Evolutionary conservation across 2,329 filamentous ascomycete genomes (phyloP).

Genomic region (Huntiella savannae): DNA sequence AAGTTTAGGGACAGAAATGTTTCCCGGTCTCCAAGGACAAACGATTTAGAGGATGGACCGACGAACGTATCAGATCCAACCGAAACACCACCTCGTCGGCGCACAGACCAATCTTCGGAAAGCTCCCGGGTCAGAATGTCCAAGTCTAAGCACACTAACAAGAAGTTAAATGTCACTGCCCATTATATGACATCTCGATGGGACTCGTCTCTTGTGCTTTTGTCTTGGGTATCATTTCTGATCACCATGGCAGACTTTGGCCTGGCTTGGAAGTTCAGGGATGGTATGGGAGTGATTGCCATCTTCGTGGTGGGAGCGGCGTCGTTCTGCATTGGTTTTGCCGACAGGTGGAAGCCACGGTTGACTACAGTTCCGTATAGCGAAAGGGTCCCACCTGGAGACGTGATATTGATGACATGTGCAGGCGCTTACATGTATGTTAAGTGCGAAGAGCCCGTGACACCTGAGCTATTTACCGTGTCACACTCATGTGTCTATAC

Average conservation of each 20-base stretch:
- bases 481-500: slow-evolving; percentile 41
- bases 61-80: too few relatives aligned
- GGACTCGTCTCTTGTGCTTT: slow-evolving; percentile 33
- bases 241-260: slow-evolving; percentile 28
- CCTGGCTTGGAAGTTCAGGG: slow-evolving; percentile 20
- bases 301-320: slow-evolving; percentile 31
- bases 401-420: slow-evolving; percentile 40
- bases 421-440: slow-evolving; percentile 40
- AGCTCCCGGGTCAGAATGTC: too few relatives aligned
- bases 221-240: slow-evolving; percentile 31
- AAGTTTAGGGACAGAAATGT: too few relatives aligned
- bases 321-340: slow-evolving; percentile 35
- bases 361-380: slow-evolving; percentile 31
- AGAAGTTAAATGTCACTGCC: neutral
- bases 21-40: too few relatives aligned
- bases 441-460: slow-evolving; percentile 37
- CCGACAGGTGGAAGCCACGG: slow-evolving; percentile 37
- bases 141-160: too few relatives aligned
- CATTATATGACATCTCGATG: slow-evolving; percentile 28
- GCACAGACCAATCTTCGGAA: too few relatives aligned
- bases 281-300: slow-evolving; percentile 22
- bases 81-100: too few relatives aligned
- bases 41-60: too few relatives aligned
- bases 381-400: slow-evolving; percentile 31
- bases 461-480: slow-evolving; percentile 40